Evolutionary conservation across 164 flowering plant species (phyloP).

Genomic region (Kalanchoe fedtschenkoi): DNA sequence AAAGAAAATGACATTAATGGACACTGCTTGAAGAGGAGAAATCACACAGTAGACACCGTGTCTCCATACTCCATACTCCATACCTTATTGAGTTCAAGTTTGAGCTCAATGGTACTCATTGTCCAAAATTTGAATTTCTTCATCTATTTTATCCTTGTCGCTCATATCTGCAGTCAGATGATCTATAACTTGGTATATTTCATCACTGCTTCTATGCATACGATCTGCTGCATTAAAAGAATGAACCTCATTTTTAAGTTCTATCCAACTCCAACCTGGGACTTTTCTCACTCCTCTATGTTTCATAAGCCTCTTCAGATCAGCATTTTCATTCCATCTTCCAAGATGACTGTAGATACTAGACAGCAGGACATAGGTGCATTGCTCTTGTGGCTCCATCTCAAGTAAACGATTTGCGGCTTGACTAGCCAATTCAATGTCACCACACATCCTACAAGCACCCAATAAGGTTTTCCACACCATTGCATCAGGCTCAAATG

Average conservation of each 20-base stretch:
- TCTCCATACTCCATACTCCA: no score
- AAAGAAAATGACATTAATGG: neutral
- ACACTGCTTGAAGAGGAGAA: neutral
- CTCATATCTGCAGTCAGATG: constrained; percentile 37
- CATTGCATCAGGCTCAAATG: constrained; percentile 65
- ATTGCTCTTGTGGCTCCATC: constrained; percentile 65
- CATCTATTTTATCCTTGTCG: neutral
- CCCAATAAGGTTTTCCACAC: constrained; percentile 72
- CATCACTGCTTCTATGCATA: constrained; percentile 37
- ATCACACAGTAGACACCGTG: no score
- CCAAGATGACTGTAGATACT: constrained; percentile 47
- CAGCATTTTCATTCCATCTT: constrained; percentile 70
- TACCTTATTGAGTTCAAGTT: neutral
- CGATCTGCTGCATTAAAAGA: constrained; percentile 65
- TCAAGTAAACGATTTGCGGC: constrained; percentile 41
- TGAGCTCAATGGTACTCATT: neutral
- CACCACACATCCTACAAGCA: constrained; percentile 64
- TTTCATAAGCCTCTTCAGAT: constrained; percentile 57
- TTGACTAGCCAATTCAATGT: constrained; percentile 47
- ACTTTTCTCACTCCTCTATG: constrained; percentile 69
- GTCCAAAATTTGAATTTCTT: neutral
- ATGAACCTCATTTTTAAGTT: constrained; percentile 48
- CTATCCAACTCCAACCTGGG: constrained; percentile 93
- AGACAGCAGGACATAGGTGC: constrained; percentile 69
- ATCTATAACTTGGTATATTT: constrained; percentile 31